Evolutionary conservation across 2,329 filamentous ascomycete species (phyloP).

Genomic region (Cadophora sp.): DNA sequence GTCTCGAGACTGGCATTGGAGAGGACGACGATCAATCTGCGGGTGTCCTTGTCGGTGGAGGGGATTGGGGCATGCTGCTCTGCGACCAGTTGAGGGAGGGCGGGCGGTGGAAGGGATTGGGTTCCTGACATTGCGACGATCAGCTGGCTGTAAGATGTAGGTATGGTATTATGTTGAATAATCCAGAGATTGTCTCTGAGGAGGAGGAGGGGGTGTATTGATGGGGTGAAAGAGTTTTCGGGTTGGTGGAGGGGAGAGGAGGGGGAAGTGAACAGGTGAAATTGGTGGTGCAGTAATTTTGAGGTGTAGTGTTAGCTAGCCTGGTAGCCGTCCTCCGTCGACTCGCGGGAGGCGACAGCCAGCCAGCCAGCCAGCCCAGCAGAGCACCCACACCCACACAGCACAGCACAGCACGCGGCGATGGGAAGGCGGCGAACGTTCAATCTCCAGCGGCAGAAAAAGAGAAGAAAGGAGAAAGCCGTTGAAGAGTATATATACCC

Average conservation of each 20-base stretch:
- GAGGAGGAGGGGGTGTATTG: conserved; percentile 17
- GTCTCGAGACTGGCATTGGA: conserved; percentile 98
- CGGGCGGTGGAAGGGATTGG: conserved; percentile 91
- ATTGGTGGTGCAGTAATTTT: background rate
- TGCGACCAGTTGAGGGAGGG: conserved; percentile 88
- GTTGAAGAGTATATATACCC: background rate
- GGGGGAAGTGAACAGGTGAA: background rate
- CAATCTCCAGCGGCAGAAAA: conserved; percentile 4
- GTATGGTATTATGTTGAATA: conserved; percentile 36
- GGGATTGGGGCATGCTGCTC: conserved; percentile 90
- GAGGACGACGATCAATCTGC: conserved; percentile 92
- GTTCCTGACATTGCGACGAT: conserved; percentile 67
- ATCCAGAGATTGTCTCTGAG: conserved; percentile 14
- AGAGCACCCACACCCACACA: no score
- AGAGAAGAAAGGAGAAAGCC: background rate
- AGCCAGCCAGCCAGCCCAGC: no score
- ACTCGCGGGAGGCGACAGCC: no score
- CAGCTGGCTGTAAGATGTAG: conserved; percentile 29
- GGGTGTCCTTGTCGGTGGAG: conserved; percentile 85
- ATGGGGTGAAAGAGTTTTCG: background rate
- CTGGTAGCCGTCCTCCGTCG: no score
- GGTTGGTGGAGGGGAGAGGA: background rate
- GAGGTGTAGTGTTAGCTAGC: background rate
- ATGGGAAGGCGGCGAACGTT: background rate
- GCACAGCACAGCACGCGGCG: no score